phyloP scores from a whole-genome alignment of 805 yeast species.

The Candida pseudofarinosa region DNA sequence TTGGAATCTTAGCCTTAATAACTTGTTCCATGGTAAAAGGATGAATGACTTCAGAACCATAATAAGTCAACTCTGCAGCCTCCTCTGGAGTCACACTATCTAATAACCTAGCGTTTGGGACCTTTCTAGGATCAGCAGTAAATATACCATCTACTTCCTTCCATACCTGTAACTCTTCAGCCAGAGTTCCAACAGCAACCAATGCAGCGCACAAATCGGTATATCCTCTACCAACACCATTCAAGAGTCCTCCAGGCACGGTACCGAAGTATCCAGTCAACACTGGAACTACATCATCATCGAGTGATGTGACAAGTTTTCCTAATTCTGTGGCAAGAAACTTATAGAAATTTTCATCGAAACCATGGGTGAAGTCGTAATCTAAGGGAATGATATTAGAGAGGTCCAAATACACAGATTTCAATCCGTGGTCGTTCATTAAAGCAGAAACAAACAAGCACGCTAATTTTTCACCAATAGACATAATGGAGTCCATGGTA shows the following conservation, averaged over 20 bases:
- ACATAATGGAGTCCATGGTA: constrained; percentile 85
- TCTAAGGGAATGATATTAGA: constrained; percentile 66
- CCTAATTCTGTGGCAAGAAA: constrained; percentile 52
- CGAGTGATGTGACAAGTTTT: constrained; percentile 41
- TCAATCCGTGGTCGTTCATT: constrained; percentile 76
- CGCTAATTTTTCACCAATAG: constrained; percentile 89
- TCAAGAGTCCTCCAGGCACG: constrained; percentile 92
- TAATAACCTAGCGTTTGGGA: constrained; percentile 79
- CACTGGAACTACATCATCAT: constrained; percentile 64
- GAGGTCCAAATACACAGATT: constrained; percentile 76
- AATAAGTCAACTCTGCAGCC: constrained; percentile 96
- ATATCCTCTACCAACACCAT: constrained; percentile 95
- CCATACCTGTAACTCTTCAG: constrained; percentile 97
- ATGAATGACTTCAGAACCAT: constrained; percentile 96
- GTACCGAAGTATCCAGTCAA: constrained; percentile 94
- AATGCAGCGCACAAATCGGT: constrained; percentile 97
- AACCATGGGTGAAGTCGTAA: constrained; percentile 50
- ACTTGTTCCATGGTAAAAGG: constrained; percentile 99
- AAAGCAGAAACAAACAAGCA: constrained; percentile 86
- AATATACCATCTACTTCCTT: constrained; percentile 98
- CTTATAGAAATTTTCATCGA: constrained; percentile 65
- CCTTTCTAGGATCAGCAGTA: constrained; percentile 97
- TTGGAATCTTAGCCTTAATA: constrained; percentile 91
- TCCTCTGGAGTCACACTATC: constrained; percentile 95
- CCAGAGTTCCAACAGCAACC: constrained; percentile 86